Evolutionary conservation across 345 rosid genomes (phyloP), one percentile per base, ranked within the genome.

Genomic region (Populus tremula): DNA sequence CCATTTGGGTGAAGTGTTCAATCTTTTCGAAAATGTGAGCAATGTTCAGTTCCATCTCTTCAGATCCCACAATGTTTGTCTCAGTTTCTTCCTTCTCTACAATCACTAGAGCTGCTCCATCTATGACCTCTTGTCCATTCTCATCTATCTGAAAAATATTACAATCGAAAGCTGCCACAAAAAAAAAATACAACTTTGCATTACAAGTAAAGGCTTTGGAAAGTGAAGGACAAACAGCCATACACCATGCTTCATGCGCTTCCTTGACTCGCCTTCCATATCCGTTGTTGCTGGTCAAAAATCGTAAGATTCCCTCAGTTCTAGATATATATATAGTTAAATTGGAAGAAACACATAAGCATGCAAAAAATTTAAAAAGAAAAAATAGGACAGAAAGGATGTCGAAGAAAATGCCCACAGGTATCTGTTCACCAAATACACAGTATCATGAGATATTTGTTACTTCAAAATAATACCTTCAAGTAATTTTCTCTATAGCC

Each of bases 1-100:
- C 98, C 88, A 82, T 84, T 70, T 90, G 91, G 39, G 96, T 92
- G 86, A 92, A 93, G 82, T 84, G 87, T 31, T 92, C 95, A 39
- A 93, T 93, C 86, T 87, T 93, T 27, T 96, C 91, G 63, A 86
- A 82, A 82, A 93, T 84, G 45, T 86, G 87, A 79, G 86, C 35
- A 77, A 92, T 88, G 73, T 76, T 85, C 64, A 83, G 88, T 68
- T 93, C 94, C 89, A 92, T 87, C 84, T 93, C 99, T 75, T 91
- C 98, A 74, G 97, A 96, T 49, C 86, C 95, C 54, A 73, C 81
- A 54, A 82, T 53, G 56, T 79, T 82, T 4, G 87, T 56, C 83
- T 92, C 92, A 17, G 82, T 72, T 83, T 87, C 92, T 80, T 90
- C 92, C 38, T 80, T 90, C 77, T 86, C 93, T 59, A 36, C 76